Evolutionary conservation across 225 moss, liverwort and hornwort genomes (phyloP).

Genomic region (Sphagnum tenellum): DNA sequence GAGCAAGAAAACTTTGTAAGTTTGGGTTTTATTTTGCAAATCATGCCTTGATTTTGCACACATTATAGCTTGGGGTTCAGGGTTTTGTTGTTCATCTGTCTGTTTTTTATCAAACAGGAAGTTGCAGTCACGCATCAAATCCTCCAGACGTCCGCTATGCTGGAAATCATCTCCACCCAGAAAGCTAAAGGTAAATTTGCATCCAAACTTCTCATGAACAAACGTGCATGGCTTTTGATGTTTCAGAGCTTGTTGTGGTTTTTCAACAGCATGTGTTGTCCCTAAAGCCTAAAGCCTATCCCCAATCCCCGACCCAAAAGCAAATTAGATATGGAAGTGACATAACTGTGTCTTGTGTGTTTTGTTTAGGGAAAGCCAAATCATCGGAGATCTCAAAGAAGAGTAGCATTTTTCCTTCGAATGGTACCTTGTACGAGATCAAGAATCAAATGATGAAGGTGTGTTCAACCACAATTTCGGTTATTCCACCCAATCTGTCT

Average conservation of each 20-base stretch:
- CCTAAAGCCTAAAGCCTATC: too few species aligned
- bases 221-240: too few species aligned
- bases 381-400: slow-evolving; percentile 4
- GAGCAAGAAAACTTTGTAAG: too few species aligned
- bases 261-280: too few species aligned
- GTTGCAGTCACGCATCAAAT: slow-evolving; percentile 32
- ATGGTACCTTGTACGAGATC: slow-evolving; percentile 44
- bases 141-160: slow-evolving; percentile 44
- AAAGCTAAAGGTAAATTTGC: slow-evolving; percentile 7
- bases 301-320: neutral
- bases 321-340: neutral
- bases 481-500: too few species aligned
- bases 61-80: neutral
- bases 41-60: neutral
- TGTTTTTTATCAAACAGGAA: slow-evolving; percentile 27
- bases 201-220: neutral
- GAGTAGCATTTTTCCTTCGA: slow-evolving; percentile 30
- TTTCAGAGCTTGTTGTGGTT: too few species aligned
- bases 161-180: slow-evolving; percentile 47
- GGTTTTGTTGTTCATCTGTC: neutral
- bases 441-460: too few species aligned
- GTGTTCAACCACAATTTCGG: too few species aligned
- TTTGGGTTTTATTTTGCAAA: too few species aligned
- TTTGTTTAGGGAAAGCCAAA: slow-evolving; percentile 2
- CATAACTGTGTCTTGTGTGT: neutral